A percentile compares a stretch with the other conserved stretches of the same genome.
Conservation (phyloP, 1,284 basidiomycete genomes). For the Cutaneotrichosporon sp. region DNA sequence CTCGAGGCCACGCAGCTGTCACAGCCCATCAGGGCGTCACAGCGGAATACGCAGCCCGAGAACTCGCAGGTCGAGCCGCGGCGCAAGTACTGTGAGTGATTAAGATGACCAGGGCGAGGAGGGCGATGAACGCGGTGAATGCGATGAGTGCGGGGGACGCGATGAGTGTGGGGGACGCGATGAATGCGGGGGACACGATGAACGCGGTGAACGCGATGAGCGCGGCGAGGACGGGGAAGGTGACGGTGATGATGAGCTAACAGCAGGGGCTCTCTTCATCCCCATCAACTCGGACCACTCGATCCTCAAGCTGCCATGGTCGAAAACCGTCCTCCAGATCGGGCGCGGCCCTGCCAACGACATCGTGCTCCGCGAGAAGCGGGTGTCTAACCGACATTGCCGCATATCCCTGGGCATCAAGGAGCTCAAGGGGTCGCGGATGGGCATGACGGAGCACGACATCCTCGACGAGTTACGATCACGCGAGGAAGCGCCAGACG, state of each 20-base stretch:
- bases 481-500: conserved; percentile 57
- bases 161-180: no score
- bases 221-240: no score
- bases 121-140: no score
- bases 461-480: conserved; percentile 37
- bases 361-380: conserved; percentile 44
- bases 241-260: no score
- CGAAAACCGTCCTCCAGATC: conserved; percentile 39
- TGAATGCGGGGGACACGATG: no score
- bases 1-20: conserved; percentile 50
- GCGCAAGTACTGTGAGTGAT: conserved; percentile 52
- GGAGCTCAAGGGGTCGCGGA: neutral
- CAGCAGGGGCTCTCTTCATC: conserved; percentile 52
- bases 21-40: conserved; percentile 37
- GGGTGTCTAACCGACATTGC: conserved; percentile 51
- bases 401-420: conserved; percentile 42
- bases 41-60: conserved; percentile 22
- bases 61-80: conserved; percentile 48
- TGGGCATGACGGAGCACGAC: conserved; percentile 29
- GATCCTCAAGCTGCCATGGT: conserved; percentile 53
- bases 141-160: no score
- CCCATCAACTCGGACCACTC: conserved; percentile 43
- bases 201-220: no score
- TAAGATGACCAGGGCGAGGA: no score
- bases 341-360: conserved; percentile 50